Evolutionary conservation across 495 filamentous ascomycete species (phyloP).

Genomic region (Talaromyces trachyspermus): DNA sequence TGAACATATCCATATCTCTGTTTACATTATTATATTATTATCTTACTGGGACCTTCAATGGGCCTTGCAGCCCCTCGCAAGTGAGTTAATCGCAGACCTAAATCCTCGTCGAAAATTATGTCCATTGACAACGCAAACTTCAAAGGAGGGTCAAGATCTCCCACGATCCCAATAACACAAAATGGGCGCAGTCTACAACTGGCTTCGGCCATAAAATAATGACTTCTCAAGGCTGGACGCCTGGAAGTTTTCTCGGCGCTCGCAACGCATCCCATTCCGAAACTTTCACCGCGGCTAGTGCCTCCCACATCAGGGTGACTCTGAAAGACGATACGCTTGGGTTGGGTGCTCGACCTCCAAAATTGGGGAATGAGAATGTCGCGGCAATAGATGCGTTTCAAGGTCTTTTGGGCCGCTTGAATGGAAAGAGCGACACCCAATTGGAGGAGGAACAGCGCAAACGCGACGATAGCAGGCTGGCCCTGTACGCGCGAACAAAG

Average conservation of each 20-base stretch:
- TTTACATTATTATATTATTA: too few species aligned
- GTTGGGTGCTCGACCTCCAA: conserved; percentile 67
- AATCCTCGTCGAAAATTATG: too few species aligned
- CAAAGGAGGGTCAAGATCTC: conserved; percentile 73
- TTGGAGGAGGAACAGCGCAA: conserved; percentile 57
- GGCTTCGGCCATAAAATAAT: conserved; percentile 84
- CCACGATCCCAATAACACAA: conserved; percentile 86
- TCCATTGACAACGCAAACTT: conserved; percentile 5
- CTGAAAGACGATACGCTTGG: conserved; percentile 88
- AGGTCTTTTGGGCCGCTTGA: conserved; percentile 75
- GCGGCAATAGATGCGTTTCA: conserved; percentile 81
- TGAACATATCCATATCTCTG: background rate
- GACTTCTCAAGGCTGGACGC: conserved; percentile 80
- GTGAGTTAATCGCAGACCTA: too few species aligned
- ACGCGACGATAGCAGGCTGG: conserved; percentile 55
- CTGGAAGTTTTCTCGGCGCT: conserved; percentile 71
- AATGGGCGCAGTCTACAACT: conserved; percentile 74
- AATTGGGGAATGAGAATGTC: conserved; percentile 52
- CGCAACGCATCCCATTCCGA: conserved; percentile 63
- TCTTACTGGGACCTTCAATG: too few species aligned
- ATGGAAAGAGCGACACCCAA: conserved; percentile 69
- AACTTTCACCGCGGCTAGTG: conserved; percentile 65
- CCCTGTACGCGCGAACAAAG: conserved; percentile 58
- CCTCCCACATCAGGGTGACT: conserved; percentile 67
- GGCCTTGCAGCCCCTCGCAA: conserved; percentile 67